phyloP scores from a whole-genome alignment of 306 rosid species.

The Elaeagnus macrophylla region DNA sequence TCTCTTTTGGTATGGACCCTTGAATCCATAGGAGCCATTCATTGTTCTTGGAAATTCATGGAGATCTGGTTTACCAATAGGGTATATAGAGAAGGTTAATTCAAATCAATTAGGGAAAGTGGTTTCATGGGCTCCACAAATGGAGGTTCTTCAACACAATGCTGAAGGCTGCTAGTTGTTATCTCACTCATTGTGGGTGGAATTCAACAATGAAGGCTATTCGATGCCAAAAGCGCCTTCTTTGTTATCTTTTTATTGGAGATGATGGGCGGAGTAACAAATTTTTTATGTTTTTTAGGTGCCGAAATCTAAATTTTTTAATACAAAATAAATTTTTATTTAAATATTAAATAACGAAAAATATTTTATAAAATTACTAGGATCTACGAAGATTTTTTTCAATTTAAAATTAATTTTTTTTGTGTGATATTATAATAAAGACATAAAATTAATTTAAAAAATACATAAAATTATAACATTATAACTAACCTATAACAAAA shows the following conservation, averaged over 20 bases:
- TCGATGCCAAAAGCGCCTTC: constrained; percentile 41
- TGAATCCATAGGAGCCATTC: constrained; percentile 50
- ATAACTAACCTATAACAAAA: too few species aligned
- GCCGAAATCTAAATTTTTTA: too few species aligned
- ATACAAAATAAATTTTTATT: too few species aligned
- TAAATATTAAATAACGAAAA: too few species aligned
- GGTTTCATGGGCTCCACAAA: constrained; percentile 86
- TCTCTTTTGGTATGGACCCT: constrained; percentile 68
- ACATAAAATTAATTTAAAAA: too few species aligned
- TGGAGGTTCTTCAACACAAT: constrained; percentile 41
- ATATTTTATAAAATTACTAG: too few species aligned
- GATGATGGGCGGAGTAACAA: too few species aligned
- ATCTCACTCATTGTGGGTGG: constrained; percentile 93
- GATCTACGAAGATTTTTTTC: too few species aligned
- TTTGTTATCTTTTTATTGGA: constrained; percentile 78
- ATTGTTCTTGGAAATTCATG: constrained; percentile 47
- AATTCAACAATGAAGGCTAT: constrained; percentile 82
- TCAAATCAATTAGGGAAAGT: constrained; percentile 33
- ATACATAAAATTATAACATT: too few species aligned
- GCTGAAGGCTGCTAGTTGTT: constrained; percentile 52
- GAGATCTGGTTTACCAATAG: constrained; percentile 52
- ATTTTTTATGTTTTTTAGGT: too few species aligned
- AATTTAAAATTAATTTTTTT: too few species aligned
- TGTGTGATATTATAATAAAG: too few species aligned
- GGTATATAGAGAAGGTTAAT: constrained; percentile 30